These are phyloP conservation scores for Closterium sp. DNA, from an alignment of 139 green algal genomes.

Conservation along the genomic window DNA sequence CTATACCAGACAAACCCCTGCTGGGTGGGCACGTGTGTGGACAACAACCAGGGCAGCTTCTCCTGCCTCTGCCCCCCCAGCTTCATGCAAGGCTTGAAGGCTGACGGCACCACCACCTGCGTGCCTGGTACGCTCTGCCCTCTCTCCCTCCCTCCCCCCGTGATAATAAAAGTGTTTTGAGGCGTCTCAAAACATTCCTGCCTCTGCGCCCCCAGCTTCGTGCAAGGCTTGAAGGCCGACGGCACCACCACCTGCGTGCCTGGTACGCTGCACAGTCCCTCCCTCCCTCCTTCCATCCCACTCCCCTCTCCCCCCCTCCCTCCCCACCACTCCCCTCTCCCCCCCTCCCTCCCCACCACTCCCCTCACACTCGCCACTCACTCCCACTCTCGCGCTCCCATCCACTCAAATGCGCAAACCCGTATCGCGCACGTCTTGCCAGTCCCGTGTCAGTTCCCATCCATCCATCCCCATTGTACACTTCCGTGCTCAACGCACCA, in stretches of 20 bases:
- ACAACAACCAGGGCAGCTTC: conserved; percentile 1
- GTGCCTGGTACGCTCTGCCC: background rate
- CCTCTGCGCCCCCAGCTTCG: conserved; percentile 7
- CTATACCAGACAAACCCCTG: conserved; percentile 19
- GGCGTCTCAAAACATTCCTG: too few relatives aligned
- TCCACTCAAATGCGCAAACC: too few relatives aligned
- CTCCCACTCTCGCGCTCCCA: too few relatives aligned
- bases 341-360: background rate
- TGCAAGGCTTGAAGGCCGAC: background rate
- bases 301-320: too few relatives aligned
- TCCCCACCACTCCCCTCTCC: background rate
- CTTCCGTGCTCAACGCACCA: too few relatives aligned
- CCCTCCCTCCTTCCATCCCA: too few relatives aligned
- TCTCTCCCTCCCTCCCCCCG: background rate
- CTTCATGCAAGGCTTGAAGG: background rate
- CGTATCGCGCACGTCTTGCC: too few relatives aligned
- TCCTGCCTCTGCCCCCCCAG: conserved; percentile 15
- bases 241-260: background rate
- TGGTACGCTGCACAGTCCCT: background rate
- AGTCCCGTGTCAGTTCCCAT: too few relatives aligned
- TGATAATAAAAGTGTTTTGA: too few relatives aligned
- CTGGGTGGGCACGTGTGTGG: conserved; percentile 8
- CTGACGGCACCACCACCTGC: background rate
- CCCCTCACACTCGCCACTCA: too few relatives aligned
- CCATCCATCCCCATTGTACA: too few relatives aligned